Percentiles rank a stretch among this genome's conserved stretches.
Evolutionary conservation across 2,329 filamentous ascomycete species (phyloP).

Genomic region (Plectosphaerella plurivora): DNA sequence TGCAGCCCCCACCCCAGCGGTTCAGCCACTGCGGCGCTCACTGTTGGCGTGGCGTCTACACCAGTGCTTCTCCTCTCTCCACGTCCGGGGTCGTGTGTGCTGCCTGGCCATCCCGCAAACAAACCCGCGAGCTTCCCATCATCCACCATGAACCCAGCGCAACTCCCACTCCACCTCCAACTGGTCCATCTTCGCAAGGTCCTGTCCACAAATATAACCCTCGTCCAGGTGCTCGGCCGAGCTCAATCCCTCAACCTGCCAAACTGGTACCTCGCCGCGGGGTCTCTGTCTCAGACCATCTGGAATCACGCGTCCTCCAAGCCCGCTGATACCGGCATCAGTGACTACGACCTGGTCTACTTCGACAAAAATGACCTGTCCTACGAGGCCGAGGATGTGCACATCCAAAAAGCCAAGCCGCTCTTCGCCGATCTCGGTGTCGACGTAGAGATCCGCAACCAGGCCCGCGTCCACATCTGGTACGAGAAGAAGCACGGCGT

Average conservation of each 20-base stretch:
- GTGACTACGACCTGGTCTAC: slow-evolving; percentile 32
- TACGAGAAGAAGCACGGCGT: slow-evolving; percentile 25
- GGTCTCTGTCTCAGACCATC: slow-evolving; percentile 30
- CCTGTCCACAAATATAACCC: slow-evolving; percentile 21
- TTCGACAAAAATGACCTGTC: slow-evolving; percentile 26
- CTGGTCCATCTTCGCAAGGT: slow-evolving; percentile 14
- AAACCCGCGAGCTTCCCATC: neutral
- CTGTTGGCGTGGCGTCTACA: too few relatives aligned
- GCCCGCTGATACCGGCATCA: slow-evolving; percentile 25
- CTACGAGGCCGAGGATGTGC: slow-evolving; percentile 28
- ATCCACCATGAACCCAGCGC: slow-evolving; percentile 12
- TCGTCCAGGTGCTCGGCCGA: slow-evolving; percentile 19
- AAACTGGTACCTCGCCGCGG: slow-evolving; percentile 30
- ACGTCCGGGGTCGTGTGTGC: too few relatives aligned
- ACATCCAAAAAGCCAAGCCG: slow-evolving; percentile 21
- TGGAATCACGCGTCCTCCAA: slow-evolving; percentile 26
- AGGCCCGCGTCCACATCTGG: slow-evolving; percentile 32
- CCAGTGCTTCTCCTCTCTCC: too few relatives aligned
- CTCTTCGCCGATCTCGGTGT: slow-evolving; percentile 23
- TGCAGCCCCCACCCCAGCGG: too few relatives aligned
- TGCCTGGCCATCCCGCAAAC: too few relatives aligned
- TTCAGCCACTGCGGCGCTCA: too few relatives aligned
- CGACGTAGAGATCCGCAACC: slow-evolving; percentile 31
- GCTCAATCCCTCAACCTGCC: slow-evolving; percentile 20
- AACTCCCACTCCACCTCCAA: slow-evolving; percentile 21